These are phyloP conservation scores for Volvox africanus DNA, from an alignment of 139 green algal species.

Conservation along the genomic window DNA sequence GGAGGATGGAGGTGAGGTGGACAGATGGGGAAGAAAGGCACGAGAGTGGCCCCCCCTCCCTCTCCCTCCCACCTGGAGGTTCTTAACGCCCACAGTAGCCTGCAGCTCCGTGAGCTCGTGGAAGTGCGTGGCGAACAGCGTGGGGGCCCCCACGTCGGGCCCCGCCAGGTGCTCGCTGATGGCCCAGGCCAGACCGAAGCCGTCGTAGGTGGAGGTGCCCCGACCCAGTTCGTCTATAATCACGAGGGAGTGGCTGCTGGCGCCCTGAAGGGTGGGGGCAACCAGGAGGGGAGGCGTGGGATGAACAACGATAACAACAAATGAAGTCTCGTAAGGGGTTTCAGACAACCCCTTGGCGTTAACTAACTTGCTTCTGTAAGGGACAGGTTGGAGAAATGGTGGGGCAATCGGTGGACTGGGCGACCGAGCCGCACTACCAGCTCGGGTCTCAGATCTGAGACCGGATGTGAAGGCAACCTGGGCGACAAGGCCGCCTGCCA, in stretches of 20 bases:
- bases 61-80: conserved; percentile 76
- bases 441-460: no score
- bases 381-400: no score
- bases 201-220: conserved; percentile 96
- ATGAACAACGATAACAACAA: no score
- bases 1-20: background rate
- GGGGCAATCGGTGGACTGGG: no score
- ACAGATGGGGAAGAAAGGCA: background rate
- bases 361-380: no score
- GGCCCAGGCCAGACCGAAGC: conserved; percentile 97
- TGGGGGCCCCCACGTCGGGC: conserved; percentile 74
- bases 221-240: conserved; percentile 98
- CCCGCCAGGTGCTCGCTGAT: conserved; percentile 92
- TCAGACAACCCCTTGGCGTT: no score
- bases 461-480: no score
- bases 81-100: conserved; percentile 77
- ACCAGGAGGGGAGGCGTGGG: background rate
- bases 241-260: conserved; percentile 83
- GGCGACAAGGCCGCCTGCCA: no score
- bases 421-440: no score
- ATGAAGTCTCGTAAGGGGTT: no score
- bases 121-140: conserved; percentile 98
- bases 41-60: background rate
- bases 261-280: conserved; percentile 63
- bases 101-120: conserved; percentile 95